Conservation (phyloP, 1,139 yeast species). For the Candida neerlandica region DNA sequence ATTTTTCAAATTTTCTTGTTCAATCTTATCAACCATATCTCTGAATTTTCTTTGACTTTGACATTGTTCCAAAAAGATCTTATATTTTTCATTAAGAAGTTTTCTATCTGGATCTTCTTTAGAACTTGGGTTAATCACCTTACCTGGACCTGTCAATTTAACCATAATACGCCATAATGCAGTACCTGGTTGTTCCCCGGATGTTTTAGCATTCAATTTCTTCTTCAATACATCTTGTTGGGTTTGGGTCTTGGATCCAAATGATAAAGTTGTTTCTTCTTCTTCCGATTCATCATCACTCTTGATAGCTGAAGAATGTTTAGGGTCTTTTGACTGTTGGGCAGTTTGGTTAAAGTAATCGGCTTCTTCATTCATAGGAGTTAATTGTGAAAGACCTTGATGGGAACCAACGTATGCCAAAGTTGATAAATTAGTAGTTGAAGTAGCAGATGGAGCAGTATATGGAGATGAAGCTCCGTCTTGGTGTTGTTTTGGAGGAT, state of each 20-base stretch:
- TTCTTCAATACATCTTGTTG: constrained; percentile 51
- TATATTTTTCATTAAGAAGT: constrained; percentile 75
- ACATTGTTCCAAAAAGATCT: constrained; percentile 86
- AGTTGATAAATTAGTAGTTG: constrained; percentile 60
- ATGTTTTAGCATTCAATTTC: constrained; percentile 31
- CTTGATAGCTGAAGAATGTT: constrained; percentile 1
- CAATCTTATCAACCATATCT: constrained; percentile 62
- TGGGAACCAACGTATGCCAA: constrained; percentile 51
- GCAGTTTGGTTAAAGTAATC: constrained; percentile 48
- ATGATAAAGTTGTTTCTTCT: constrained; percentile 54
- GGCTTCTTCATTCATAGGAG: constrained; percentile 51
- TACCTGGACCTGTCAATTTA: constrained; percentile 80
- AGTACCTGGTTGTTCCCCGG: constrained; percentile 37
- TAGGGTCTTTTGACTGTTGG: constrained; percentile 14
- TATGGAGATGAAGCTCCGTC: constrained; percentile 62
- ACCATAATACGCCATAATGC: constrained; percentile 86
- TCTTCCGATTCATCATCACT: constrained; percentile 43
- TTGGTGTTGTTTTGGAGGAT: constrained; percentile 26
- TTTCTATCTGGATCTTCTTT: constrained; percentile 63
- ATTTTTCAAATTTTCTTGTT: constrained; percentile 29
- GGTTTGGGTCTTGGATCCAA: constrained; percentile 57
- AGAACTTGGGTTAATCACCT: constrained; percentile 68
- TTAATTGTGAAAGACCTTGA: constrained; percentile 31
- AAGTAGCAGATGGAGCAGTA: constrained; percentile 74
- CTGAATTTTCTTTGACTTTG: constrained; percentile 78